Base-by-base conservation (phyloP, 257 asterid genomes). In the Ballota nigra region DNA sequence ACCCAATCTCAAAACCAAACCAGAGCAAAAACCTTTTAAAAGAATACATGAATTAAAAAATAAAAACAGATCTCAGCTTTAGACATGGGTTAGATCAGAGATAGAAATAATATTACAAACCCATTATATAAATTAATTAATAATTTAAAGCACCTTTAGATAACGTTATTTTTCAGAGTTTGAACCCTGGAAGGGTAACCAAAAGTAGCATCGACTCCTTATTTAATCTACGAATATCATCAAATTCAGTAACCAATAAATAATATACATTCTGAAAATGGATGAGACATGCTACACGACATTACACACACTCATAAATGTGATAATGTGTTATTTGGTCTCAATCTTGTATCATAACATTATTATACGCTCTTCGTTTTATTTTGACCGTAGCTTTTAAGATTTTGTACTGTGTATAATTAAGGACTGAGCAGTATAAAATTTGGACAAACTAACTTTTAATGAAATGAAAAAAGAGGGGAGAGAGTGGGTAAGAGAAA, bases 211-310 rank as follows among this genome's bases (percentile, higher is more conserved):
- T 23, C 59, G 20, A 10, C 13, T 62, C 13, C 5, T 77, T 12
- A 55, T 70, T 58, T 64, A 76, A 65, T 24, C n/a, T 31, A n/a
- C 1, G 4, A 40, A 56, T 77, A 41, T 58, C 51, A 49, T 58
- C 41, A 77, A 74, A 69, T 24, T 57, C 38, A 24, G 38, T 11
- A 57, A 57, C 38, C 38, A 57, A 56, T 56, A 23, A 20, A 22
- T 40, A 38, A 23, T 26, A 23, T 26, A 36, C 22, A 59, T 58
- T 51, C 11, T 29, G 26, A n/a, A 18, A 75, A 58, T 68, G 69
- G 71, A 57, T 55, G 74, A 10, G 70, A 72, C 70, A 80, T 69
- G 77, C 81, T 65, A 43, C 83, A 69, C 79, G 79, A 75, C 79
- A 75, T 51, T 69, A 55, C 49, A 68, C 75, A 65, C 72, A 57